Conservation (phyloP, 2,329 filamentous ascomycete species). For the Hypoxylon sp. region DNA sequence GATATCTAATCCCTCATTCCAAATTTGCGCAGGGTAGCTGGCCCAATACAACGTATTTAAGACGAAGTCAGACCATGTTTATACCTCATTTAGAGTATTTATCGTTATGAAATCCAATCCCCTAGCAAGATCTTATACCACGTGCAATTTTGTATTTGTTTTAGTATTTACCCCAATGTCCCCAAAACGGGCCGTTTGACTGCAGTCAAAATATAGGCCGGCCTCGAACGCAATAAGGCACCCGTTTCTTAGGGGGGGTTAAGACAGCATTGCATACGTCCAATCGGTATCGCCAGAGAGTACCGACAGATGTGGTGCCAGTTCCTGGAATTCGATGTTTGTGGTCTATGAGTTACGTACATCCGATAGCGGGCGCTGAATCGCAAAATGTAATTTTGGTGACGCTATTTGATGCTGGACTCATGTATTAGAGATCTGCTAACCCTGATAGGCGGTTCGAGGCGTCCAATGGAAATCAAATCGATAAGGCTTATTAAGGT, state of each 20-base stretch:
- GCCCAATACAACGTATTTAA: conserved; percentile 13
- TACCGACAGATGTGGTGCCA: conserved; percentile 1
- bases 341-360: conserved; percentile 13
- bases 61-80: conserved; percentile 14
- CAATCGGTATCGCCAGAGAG: conserved; percentile 10
- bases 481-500: conserved; percentile 30
- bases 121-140: neutral
- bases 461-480: conserved; percentile 23
- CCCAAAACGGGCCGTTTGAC: conserved; percentile 38
- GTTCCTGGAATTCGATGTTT: neutral
- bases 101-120: conserved; percentile 3
- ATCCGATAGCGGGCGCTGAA: conserved; percentile 17
- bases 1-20: conserved; percentile 26
- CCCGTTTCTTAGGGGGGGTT: conserved; percentile 4
- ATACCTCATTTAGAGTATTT: conserved; percentile 23
- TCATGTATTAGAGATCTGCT: neutral
- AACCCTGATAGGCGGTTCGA: neutral
- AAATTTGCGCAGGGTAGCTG: conserved; percentile 16
- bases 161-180: conserved; percentile 9
- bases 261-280: conserved; percentile 28
- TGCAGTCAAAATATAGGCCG: conserved; percentile 26
- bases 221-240: conserved; percentile 35
- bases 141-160: neutral
- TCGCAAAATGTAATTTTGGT: conserved; percentile 4
- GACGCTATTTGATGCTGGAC: conserved; percentile 9